Conservation (phyloP, 768 basidiomycete genomes). For the Lentinus brumalis region DNA sequence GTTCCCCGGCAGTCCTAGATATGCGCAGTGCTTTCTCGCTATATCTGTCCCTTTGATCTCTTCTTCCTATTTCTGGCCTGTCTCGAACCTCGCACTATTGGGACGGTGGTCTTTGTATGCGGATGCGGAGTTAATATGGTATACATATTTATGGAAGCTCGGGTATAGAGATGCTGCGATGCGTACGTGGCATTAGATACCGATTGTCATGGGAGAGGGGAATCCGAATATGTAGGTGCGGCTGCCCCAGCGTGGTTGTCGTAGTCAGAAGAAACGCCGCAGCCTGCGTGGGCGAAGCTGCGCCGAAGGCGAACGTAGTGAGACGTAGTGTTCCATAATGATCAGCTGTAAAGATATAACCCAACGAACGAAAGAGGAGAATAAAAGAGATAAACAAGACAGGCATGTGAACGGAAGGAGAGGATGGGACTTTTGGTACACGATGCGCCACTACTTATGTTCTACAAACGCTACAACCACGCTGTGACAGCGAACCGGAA, state of each 20-base stretch:
- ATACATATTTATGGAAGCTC: slow-evolving; percentile 21
- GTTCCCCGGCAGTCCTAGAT: no score
- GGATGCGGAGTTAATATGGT: slow-evolving; percentile 17
- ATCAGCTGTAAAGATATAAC: not conserved
- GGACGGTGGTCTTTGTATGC: slow-evolving; percentile 4
- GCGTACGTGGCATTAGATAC: not conserved
- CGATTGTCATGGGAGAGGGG: not conserved
- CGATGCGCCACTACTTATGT: slow-evolving; percentile 24
- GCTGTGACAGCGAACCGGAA: not conserved
- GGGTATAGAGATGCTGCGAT: slow-evolving; percentile 21
- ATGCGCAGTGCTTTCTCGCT: not conserved
- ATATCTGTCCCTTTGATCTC: not conserved
- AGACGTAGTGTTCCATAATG: not conserved
- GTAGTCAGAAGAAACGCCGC: not conserved
- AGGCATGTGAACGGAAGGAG: not conserved
- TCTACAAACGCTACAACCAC: slow-evolving; percentile 22
- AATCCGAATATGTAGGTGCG: not conserved
- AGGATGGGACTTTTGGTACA: slow-evolving; percentile 27
- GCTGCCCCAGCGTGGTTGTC: not conserved
- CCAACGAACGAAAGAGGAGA: slow-evolving; percentile 8
- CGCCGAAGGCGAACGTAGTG: not conserved
- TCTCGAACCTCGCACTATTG: not conserved
- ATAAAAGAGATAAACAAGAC: slow-evolving; percentile 3
- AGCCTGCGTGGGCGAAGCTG: not conserved
- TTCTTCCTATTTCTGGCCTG: no score